A percentile compares a stretch with the other conserved stretches of the same genome.
These are phyloP conservation scores for Talaromyces funiculosus DNA, from an alignment of 2,329 filamentous ascomycete genomes.

Conservation along the genomic window DNA sequence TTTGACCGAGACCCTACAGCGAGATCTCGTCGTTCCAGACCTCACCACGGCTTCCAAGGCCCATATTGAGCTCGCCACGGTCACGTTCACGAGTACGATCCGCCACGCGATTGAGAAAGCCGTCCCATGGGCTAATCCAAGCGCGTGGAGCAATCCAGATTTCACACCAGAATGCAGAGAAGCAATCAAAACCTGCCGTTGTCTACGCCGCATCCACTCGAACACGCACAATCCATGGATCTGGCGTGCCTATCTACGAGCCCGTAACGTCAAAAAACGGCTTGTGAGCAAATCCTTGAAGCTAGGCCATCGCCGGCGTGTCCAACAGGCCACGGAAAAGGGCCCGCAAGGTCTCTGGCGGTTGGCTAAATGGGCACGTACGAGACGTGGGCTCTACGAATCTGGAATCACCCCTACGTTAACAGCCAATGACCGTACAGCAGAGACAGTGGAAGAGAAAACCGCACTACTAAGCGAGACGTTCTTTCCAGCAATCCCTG, in stretches of 20 bases:
- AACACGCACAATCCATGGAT: background rate
- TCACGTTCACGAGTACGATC: background rate
- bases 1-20: background rate
- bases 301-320: constrained; percentile 18
- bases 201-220: background rate
- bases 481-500: background rate
- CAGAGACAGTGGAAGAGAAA: background rate
- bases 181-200: background rate
- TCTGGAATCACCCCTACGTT: background rate
- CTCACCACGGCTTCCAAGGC: background rate
- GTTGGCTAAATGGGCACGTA: constrained; percentile 22
- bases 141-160: background rate
- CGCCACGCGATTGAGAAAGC: background rate
- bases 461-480: background rate
- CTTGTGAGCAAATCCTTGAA: constrained; percentile 14
- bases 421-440: background rate
- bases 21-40: background rate
- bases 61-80: background rate
- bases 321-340: constrained; percentile 20
- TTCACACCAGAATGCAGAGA: background rate
- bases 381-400: background rate
- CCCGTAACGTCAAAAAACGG: constrained; percentile 14
- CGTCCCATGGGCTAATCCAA: background rate
- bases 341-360: constrained; percentile 19
- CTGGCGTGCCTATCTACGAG: constrained; percentile 6